These are phyloP conservation scores for Boletus semigastroideus DNA, from an alignment of 1,284 basidiomycete genomes.

Conservation along the genomic window DNA sequence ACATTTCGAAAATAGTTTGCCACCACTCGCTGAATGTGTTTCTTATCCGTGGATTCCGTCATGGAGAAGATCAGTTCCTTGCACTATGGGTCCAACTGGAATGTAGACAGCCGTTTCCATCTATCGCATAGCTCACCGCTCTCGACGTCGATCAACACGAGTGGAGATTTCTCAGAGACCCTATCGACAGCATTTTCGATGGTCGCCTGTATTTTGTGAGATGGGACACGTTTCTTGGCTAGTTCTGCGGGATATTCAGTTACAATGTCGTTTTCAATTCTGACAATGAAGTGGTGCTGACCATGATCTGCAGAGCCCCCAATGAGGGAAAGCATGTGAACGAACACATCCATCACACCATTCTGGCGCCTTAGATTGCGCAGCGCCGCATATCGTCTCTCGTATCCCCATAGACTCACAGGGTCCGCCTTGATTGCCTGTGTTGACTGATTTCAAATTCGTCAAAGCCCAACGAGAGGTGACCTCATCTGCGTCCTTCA, in stretches of 20 bases:
- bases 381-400: not conserved
- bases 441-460: not conserved
- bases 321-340: not conserved
- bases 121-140: conserved; percentile 8
- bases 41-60: not conserved
- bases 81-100: conserved; percentile 4
- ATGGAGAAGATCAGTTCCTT: conserved; percentile 9
- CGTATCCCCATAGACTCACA: not conserved
- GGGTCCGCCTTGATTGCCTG: not conserved
- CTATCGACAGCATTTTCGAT: not conserved
- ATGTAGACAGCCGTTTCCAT: not conserved
- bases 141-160: conserved; percentile 9
- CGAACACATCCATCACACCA: conserved; percentile 1
- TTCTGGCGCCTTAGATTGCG: not conserved
- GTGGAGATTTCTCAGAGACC: not conserved
- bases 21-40: no score
- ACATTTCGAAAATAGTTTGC: conserved; percentile 8
- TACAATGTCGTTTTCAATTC: not conserved
- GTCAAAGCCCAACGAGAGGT: no score
- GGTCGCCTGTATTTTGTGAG: not conserved
- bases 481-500: conserved; percentile 6
- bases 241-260: not conserved
- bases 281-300: not conserved
- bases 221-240: not conserved
- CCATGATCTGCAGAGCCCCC: not conserved